Evolutionary conservation across 2,329 filamentous ascomycete genomes (phyloP).

Genomic region (Xylariaceae sp.): DNA sequence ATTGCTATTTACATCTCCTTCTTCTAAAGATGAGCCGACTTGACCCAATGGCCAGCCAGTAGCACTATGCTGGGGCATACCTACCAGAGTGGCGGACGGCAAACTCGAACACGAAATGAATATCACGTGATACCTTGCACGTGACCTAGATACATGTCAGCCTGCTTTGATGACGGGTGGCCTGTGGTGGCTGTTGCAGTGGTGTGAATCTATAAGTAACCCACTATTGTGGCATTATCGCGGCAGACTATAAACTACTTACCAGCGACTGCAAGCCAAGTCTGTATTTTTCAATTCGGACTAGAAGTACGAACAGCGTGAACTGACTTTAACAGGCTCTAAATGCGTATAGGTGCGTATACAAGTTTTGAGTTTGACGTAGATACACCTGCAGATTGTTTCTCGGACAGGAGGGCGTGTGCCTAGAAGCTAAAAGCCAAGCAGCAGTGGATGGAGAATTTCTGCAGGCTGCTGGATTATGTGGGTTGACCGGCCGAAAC

Average conservation of each 20-base stretch:
- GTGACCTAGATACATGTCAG: conserved; percentile 25
- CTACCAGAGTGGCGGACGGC: not conserved
- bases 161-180: conserved; percentile 4
- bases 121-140: too few species aligned
- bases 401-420: conserved; percentile 20
- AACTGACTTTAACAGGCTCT: not conserved
- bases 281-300: not conserved
- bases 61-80: conserved; percentile 27
- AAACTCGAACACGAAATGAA: conserved; percentile 3
- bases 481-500: conserved; percentile 28
- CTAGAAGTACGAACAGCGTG: too few species aligned
- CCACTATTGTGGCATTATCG: not conserved
- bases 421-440: conserved; percentile 19
- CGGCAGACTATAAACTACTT: conserved; percentile 4
- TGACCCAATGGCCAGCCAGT: conserved; percentile 20
- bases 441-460: not conserved
- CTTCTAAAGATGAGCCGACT: conserved; percentile 15
- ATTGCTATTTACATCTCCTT: not conserved
- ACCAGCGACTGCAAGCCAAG: not conserved
- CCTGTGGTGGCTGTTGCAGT: conserved; percentile 10
- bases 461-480: conserved; percentile 2
- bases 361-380: not conserved
- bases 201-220: conserved; percentile 18
- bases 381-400: too few species aligned
- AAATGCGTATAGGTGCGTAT: not conserved